Evolutionary conservation across 495 filamentous ascomycete species (phyloP).

Genomic region (Parathielavia hyrcaniae): DNA sequence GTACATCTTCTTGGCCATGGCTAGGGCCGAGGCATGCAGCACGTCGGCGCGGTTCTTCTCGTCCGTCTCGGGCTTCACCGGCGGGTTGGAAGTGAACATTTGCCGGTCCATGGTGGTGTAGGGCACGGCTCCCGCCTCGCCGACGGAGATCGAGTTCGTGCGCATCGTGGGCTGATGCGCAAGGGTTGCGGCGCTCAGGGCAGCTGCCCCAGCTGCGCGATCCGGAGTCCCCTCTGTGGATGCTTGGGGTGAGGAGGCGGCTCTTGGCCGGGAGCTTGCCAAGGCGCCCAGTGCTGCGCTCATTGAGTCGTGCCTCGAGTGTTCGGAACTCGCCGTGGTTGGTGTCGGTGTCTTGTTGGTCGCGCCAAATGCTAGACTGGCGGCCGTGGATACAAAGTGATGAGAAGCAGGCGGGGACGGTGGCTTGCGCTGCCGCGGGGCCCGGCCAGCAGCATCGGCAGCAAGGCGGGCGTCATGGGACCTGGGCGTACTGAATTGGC

Average conservation of each 20-base stretch:
- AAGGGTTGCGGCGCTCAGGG: constrained; percentile 59
- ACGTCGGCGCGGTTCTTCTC: constrained; percentile 65
- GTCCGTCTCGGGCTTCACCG: constrained; percentile 62
- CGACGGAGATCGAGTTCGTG: constrained; percentile 25
- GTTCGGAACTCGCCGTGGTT: constrained; percentile 27
- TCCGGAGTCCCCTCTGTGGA: constrained; percentile 48
- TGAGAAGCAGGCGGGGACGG: constrained; percentile 33
- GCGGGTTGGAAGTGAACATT: constrained; percentile 72
- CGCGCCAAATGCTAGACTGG: constrained; percentile 48
- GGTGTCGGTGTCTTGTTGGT: constrained; percentile 18
- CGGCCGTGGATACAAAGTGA: constrained; percentile 52
- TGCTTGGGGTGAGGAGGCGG: constrained; percentile 56
- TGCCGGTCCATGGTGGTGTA: constrained; percentile 49
- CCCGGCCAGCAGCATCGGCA: constrained; percentile 58
- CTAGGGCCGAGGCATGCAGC: constrained; percentile 71
- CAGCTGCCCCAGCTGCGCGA: constrained; percentile 53
- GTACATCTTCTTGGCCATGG: constrained; percentile 86
- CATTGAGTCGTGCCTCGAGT: constrained; percentile 62
- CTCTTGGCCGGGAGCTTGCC: constrained; percentile 52
- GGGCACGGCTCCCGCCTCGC: constrained; percentile 39
- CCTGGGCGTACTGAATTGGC: constrained; percentile 53
- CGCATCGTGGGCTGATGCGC: constrained; percentile 44
- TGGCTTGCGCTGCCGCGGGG: constrained; percentile 46
- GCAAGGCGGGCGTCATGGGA: constrained; percentile 70
- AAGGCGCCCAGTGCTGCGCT: constrained; percentile 70